Evolutionary conservation across 192 early-diverging fungal genomes (phyloP), one percentile per base, ranked within the genome.

Genomic region (Backusella australiensis): DNA sequence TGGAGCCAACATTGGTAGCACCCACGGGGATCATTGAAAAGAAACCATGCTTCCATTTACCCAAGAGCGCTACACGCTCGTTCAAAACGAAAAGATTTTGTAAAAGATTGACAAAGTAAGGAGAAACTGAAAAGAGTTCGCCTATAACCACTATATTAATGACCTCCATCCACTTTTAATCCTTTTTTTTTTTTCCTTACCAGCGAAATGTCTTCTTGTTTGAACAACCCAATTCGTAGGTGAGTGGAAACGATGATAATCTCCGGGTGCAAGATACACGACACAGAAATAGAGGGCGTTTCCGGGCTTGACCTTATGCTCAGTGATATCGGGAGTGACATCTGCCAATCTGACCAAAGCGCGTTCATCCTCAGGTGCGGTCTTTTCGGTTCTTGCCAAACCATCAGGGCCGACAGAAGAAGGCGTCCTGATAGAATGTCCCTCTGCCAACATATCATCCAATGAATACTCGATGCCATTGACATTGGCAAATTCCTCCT

Each of bases 221-320:
- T 96, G 89, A 15, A 97, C 95, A 19, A 93, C 89, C 98, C 97
- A 99, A 82, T 97, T 93, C 6, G 93, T 89, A 35, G 98, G 98
- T 29, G 97, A 97, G 74, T 99, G 98, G 91, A 97, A 99, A 17
- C 96, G 91, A 82, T 99, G 98, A 84, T 99, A 99, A 82, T 99
- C 98, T 0, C 97, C 98, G 6, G 98, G 98, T 0, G 97, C 95
- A 74, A 99, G 83, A 77, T 99, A 99, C 34, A 99, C 93, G 11
- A 99, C 97, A 76, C 89, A 90, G 80, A 93, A 99, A 73, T 91
- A 96, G 35, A 99, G 87, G 12, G 85, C 80, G 78, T 97, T 93
- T 74, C 93, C 92, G 29, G 86, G 84, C 39, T 84, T 84, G 29
- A 89, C 71, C 14, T 80, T 77, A 68, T 85, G 83, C 39, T 71